Conservation (phyloP, 108 stramenopile species). For the Cylindrotheca fusiformis region DNA sequence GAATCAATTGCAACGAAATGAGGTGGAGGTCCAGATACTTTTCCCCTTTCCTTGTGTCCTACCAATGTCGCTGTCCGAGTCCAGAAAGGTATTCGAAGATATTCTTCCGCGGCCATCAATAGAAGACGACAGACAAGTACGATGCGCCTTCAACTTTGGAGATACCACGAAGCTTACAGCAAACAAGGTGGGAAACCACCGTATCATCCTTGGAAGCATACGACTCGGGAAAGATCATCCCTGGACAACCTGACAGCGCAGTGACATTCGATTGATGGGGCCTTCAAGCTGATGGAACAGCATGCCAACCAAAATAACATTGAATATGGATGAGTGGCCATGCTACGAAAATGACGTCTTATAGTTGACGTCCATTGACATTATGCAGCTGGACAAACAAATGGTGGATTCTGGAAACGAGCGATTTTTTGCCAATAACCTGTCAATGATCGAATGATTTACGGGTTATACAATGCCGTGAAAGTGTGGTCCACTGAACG, state of each 20-base stretch:
- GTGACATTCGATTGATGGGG: constrained; percentile 25
- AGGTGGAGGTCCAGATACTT: no score
- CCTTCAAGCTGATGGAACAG: constrained; percentile 27
- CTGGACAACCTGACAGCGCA: constrained; percentile 22
- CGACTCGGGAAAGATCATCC: constrained; percentile 1
- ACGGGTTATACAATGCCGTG: constrained; percentile 40
- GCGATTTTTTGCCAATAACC: constrained; percentile 23
- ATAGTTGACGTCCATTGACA: constrained; percentile 17
- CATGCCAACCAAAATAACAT: constrained; percentile 7
- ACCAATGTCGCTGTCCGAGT: no score
- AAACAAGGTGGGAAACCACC: constrained; percentile 2
- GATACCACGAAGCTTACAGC: constrained; percentile 21
- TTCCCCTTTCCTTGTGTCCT: no score
- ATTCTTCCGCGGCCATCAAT: no score
- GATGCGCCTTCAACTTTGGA: constrained; percentile 31
- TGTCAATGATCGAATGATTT: constrained; percentile 50
- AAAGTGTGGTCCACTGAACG: constrained; percentile 50
- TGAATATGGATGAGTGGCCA: constrained; percentile 25
- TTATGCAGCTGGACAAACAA: constrained; percentile 18
- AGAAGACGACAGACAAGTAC: constrained; percentile 4
- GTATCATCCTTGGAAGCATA: constrained; percentile 19
- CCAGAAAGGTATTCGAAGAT: not conserved
- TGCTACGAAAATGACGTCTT: constrained; percentile 32
- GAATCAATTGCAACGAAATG: not conserved
- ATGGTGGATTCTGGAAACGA: constrained; percentile 12